Evolutionary conservation across 2,329 filamentous ascomycete species (phyloP).

Genomic region (Beauveria sp.): DNA sequence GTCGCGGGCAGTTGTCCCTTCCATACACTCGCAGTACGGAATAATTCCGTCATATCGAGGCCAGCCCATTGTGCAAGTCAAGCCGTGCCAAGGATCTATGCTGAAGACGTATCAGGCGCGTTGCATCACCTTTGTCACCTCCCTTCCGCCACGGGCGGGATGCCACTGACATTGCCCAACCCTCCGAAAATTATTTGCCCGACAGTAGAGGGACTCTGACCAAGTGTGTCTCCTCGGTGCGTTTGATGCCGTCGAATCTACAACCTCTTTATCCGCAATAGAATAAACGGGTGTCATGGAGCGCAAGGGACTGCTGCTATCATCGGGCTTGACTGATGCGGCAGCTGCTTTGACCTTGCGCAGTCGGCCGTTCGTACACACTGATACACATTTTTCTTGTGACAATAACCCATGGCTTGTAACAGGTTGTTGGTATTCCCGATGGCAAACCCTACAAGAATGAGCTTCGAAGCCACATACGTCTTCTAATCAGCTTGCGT

Average conservation of each 20-base stretch:
- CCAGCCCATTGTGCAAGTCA: conserved; percentile 28
- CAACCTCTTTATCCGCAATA: conserved; percentile 29
- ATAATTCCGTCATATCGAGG: conserved; percentile 22
- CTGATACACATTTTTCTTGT: conserved; percentile 21
- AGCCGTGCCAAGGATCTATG: conserved; percentile 27
- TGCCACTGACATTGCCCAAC: conserved; percentile 30
- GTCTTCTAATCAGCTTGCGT: too few relatives aligned
- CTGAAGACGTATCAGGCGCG: conserved; percentile 34
- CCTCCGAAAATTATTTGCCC: conserved; percentile 40
- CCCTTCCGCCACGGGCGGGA: conserved; percentile 25
- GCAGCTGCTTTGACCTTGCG: conserved; percentile 29
- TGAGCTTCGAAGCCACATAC: neutral
- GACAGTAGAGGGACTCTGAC: conserved; percentile 33
- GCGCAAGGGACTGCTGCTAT: conserved; percentile 28
- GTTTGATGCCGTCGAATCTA: conserved; percentile 33
- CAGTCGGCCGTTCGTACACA: conserved; percentile 26
- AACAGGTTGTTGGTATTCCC: conserved; percentile 30
- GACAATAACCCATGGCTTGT: conserved; percentile 35
- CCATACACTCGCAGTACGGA: conserved; percentile 18
- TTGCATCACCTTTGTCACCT: conserved; percentile 30
- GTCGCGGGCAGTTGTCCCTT: conserved; percentile 17
- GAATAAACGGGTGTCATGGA: conserved; percentile 35
- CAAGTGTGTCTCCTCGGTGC: conserved; percentile 28
- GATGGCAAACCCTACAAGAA: conserved; percentile 24
- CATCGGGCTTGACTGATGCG: conserved; percentile 23